Evolutionary conservation across 495 filamentous ascomycete genomes (phyloP).

Genomic region (Podospora comata): DNA sequence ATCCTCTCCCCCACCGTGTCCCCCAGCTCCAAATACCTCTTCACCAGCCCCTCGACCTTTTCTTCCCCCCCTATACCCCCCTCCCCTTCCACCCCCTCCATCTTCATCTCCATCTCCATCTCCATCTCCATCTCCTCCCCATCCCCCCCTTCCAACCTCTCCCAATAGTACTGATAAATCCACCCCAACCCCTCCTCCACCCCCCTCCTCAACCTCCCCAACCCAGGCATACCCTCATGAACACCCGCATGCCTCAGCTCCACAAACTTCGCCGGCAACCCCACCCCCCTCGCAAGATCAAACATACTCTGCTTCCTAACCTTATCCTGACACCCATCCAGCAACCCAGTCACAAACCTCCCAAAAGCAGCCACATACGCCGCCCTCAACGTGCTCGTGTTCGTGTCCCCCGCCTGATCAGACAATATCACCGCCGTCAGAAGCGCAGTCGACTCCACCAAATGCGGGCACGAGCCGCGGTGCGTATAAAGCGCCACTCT

Average conservation of each 20-base stretch:
- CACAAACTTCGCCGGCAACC: constrained; percentile 79
- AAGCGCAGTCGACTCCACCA: constrained; percentile 77
- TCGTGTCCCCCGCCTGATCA: constrained; percentile 35
- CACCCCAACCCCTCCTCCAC: constrained; percentile 68
- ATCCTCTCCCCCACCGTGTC: constrained; percentile 13
- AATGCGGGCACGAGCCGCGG: constrained; percentile 73
- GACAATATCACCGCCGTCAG: constrained; percentile 70
- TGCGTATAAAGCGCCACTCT: constrained; percentile 56
- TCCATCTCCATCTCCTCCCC: constrained; percentile 18
- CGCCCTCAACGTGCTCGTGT: constrained; percentile 32
- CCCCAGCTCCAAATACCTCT: background rate
- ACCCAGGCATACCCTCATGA: constrained; percentile 77
- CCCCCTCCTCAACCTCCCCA: constrained; percentile 64
- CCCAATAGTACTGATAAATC: constrained; percentile 89
- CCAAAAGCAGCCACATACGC: constrained; percentile 47
- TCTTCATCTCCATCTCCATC: constrained; percentile 32
- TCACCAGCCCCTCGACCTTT: constrained; percentile 19
- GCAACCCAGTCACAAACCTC: constrained; percentile 83
- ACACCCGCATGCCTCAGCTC: constrained; percentile 87
- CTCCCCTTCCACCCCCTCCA: constrained; percentile 30
- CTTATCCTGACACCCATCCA: constrained; percentile 70
- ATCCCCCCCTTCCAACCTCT: background rate
- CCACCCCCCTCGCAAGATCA: constrained; percentile 67
- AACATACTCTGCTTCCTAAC: constrained; percentile 78
- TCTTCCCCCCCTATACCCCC: constrained; percentile 16